Evolutionary conservation across 148 eudicot genomes (phyloP), one percentile per base, ranked within the genome.

Genomic region (Vaccinium macrocarpon): DNA sequence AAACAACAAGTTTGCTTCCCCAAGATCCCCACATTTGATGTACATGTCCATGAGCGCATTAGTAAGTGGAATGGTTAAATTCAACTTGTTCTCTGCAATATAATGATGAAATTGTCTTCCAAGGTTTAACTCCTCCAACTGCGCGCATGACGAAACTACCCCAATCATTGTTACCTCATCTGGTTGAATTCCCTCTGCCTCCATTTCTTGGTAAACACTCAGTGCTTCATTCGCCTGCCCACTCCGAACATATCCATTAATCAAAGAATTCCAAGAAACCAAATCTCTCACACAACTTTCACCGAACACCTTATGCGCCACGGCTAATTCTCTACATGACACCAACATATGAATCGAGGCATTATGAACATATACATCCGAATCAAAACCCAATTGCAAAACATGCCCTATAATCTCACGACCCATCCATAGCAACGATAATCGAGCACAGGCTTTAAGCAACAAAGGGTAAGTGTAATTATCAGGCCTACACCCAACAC

Each of bases 101-200:
- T 76, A 77, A 7, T 25, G 76, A 90, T 89, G 92, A 90, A 90
- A 89, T 53, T 87, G 82, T 53, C 85, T 86, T 55, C 95, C 92
- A 61, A 66, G 85, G 46, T 68, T 73, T 80, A 91, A 88, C 85
- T 90, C 89, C 88, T 73, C 88, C 6, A 92, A 53, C 55, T 89
- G 93, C 19, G 88, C 89, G 81, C 92, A 90, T 1, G 89, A 81
- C 0, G 91, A 83, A 84, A 91, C 89, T 85, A 90, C 78, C 64
- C 93, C 93, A 84, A 92, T 86, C 93, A 92, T 88, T 0, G 95
- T 92, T 81, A 92, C 88, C 84, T 88, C 92, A 80, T 92, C 93
- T 1, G 92, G 91, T 81, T 53, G 73, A 84, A 91, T 85, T 23
- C 90, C 81, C 46, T 88, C 84, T 61, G 13, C 81, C 85, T 57